phyloP scores from a whole-genome alignment of 2,329 filamentous ascomycete species.

The Leptographium radiaticola region DNA sequence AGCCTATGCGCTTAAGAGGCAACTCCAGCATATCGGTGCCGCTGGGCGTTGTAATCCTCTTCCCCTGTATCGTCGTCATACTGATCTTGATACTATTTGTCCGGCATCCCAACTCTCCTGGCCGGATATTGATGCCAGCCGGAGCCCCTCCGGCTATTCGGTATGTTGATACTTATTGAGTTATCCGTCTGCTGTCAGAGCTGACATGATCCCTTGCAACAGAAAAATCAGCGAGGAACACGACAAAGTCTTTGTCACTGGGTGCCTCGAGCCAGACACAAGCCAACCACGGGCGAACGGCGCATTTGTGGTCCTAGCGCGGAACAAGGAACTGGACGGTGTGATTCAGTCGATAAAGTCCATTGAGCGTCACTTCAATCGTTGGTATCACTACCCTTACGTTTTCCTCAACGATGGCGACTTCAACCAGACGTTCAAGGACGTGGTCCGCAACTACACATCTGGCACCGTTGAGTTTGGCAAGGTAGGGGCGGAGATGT shows the following conservation, averaged over 20 bases:
- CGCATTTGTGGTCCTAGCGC: slow-evolving; percentile 86
- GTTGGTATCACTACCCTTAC: slow-evolving; percentile 97
- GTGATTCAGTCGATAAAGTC: slow-evolving; percentile 96
- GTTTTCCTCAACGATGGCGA: slow-evolving; percentile 97
- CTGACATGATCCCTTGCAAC: slow-evolving; percentile 5
- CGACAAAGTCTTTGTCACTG: slow-evolving; percentile 90
- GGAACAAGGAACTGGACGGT: slow-evolving; percentile 92
- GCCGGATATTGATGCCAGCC: slow-evolving; percentile 73
- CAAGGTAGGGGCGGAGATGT: slow-evolving; percentile 79
- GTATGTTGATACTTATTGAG: slow-evolving; percentile 36
- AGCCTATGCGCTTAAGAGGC: slow-evolving; percentile 76
- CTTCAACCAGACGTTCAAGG: slow-evolving; percentile 90
- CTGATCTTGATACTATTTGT: slow-evolving; percentile 84
- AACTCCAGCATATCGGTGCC: slow-evolving; percentile 91
- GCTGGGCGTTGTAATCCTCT: slow-evolving; percentile 81
- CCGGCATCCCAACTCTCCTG: slow-evolving; percentile 71
- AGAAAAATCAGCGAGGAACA: slow-evolving; percentile 96
- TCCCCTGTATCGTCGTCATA: slow-evolving; percentile 81
- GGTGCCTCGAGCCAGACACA: slow-evolving; percentile 72
- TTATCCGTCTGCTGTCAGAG: background rate
- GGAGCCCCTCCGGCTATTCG: slow-evolving; percentile 81
- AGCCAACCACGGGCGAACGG: slow-evolving; percentile 77
- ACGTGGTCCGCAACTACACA: slow-evolving; percentile 80
- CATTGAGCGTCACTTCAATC: slow-evolving; percentile 96
- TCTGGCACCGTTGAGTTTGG: slow-evolving; percentile 82